A percentile compares a stretch with the other conserved stretches of the same genome.
phyloP scores from a whole-genome alignment of 352 stramenopile species.

The Phytopythium ostracodes region DNA sequence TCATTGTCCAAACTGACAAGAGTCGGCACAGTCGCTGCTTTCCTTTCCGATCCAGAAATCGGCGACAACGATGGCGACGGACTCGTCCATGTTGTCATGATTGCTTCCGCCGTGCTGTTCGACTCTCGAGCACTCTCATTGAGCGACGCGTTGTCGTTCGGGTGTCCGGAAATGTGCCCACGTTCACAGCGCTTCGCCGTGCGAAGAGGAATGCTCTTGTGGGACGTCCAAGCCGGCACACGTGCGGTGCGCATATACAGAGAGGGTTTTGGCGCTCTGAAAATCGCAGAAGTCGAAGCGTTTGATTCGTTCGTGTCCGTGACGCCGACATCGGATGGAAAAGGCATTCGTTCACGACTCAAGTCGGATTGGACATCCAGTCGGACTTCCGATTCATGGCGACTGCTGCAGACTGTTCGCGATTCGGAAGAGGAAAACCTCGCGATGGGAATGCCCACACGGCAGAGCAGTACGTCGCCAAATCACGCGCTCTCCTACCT shows the following conservation, averaged over 20 bases:
- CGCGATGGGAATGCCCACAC: conserved; percentile 47
- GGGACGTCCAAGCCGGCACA: conserved; percentile 39
- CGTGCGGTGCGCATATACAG: conserved; percentile 51
- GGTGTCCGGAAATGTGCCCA: conserved; percentile 46
- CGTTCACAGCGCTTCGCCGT: conserved; percentile 19
- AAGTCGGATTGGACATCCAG: conserved; percentile 43
- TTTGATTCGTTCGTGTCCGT: conserved; percentile 46
- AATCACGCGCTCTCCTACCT: conserved; percentile 34
- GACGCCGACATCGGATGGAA: conserved; percentile 36
- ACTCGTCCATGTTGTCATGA: conserved; percentile 20
- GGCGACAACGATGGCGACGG: conserved; percentile 2
- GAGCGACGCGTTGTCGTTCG: conserved; percentile 17
- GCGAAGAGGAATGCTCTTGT: conserved; percentile 38
- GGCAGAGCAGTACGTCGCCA: conserved; percentile 52
- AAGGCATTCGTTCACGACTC: conserved; percentile 36
- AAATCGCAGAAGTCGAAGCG: conserved; percentile 48
- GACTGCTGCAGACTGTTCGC: conserved; percentile 41
- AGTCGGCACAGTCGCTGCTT: conserved; percentile 49
- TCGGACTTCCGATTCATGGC: conserved; percentile 40
- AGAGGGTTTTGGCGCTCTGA: conserved; percentile 26
- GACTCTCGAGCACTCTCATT: conserved; percentile 9
- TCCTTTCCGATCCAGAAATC: conserved; percentile 31
- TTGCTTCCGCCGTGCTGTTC: conserved; percentile 34
- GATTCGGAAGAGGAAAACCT: conserved; percentile 62
- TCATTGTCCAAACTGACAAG: conserved; percentile 29